Conservation (phyloP, 2,329 filamentous ascomycete species). For the Stagonosporopsis rhizophila region DNA sequence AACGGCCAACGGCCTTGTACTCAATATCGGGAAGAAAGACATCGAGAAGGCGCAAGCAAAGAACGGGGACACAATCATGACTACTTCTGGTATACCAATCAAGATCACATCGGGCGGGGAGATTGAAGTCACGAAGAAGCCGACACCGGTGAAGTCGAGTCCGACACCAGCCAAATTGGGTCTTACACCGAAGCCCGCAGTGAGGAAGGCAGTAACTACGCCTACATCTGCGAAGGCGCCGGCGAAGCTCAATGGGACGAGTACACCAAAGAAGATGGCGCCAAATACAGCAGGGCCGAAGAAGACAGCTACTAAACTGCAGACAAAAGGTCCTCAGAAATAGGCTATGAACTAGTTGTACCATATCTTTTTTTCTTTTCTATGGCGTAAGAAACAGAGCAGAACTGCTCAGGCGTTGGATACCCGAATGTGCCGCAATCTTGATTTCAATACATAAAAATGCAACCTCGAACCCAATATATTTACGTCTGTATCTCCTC, state of each 20-base stretch:
- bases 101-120: conserved; percentile 40
- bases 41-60: conserved; percentile 43
- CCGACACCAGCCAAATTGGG: conserved; percentile 2
- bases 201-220: conserved; percentile 13
- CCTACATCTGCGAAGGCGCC: conserved; percentile 5
- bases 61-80: conserved; percentile 37
- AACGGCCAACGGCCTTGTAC: conserved; percentile 38
- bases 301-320: not conserved
- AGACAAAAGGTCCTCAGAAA: conserved; percentile 6
- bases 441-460: not conserved
- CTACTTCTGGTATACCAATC: conserved; percentile 42
- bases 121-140: conserved; percentile 30
- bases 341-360: conserved; percentile 9
- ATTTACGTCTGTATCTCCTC: not conserved
- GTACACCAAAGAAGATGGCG: conserved; percentile 9
- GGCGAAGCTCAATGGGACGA: conserved; percentile 2
- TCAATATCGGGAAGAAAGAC: conserved; percentile 43
- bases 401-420: conserved; percentile 12
- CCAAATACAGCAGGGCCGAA: not conserved
- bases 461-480: not conserved
- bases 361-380: not conserved
- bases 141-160: conserved; percentile 4
- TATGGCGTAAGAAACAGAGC: conserved; percentile 9
- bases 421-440: conserved; percentile 9
- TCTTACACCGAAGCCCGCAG: not conserved